phyloP scores from a whole-genome alignment of 306 rosid species.

The Neltuma alba region DNA sequence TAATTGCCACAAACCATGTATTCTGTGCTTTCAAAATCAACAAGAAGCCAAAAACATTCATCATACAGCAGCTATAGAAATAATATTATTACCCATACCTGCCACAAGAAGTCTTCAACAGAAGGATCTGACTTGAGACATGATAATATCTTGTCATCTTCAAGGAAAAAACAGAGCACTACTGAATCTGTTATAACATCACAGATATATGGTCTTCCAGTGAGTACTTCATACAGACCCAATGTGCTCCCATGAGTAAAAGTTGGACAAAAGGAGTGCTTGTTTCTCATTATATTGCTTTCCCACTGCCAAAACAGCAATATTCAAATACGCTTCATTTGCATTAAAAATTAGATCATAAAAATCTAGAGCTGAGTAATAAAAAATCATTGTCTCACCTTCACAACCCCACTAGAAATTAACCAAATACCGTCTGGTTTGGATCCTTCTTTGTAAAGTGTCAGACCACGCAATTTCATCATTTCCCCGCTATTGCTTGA shows the following conservation, averaged over 20 bases:
- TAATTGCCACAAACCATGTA: not conserved
- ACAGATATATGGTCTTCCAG: slow-evolving; percentile 71
- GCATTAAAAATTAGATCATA: slow-evolving; percentile 19
- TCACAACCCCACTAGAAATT: slow-evolving; percentile 85
- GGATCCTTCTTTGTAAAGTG: slow-evolving; percentile 82
- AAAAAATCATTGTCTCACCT: slow-evolving; percentile 52
- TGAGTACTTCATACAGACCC: slow-evolving; percentile 86
- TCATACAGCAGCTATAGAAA: slow-evolving; percentile 17
- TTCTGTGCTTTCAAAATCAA: not conserved
- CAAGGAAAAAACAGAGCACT: slow-evolving; percentile 67
- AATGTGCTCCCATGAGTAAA: slow-evolving; percentile 86
- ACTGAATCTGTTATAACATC: slow-evolving; percentile 74
- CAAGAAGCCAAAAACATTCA: slow-evolving; percentile 9
- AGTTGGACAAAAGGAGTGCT: slow-evolving; percentile 67
- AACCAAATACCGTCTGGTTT: slow-evolving; percentile 87
- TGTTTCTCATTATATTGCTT: slow-evolving; percentile 61
- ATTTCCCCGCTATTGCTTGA: slow-evolving; percentile 60
- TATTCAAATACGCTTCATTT: slow-evolving; percentile 19
- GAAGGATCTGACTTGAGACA: slow-evolving; percentile 62
- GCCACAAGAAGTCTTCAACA: slow-evolving; percentile 87
- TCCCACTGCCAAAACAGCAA: slow-evolving; percentile 62
- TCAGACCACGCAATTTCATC: slow-evolving; percentile 73
- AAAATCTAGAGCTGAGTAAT: not conserved
- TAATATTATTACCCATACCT: slow-evolving; percentile 51
- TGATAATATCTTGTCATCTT: slow-evolving; percentile 59